phyloP scores from a whole-genome alignment of 2,329 filamentous ascomycete genomes.

The Harringtonia lauricola region DNA sequence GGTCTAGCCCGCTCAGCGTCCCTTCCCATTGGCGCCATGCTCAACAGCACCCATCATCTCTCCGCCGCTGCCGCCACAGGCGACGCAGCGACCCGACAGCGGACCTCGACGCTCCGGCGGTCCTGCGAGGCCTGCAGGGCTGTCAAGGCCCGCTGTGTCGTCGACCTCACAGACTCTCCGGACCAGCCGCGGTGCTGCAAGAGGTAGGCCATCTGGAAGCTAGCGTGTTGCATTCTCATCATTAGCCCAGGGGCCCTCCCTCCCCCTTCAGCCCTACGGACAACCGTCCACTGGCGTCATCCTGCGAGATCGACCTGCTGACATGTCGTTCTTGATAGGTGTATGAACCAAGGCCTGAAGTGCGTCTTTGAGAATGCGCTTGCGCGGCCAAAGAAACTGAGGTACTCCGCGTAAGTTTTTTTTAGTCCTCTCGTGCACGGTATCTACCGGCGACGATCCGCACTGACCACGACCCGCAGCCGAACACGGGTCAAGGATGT shows the following conservation, averaged over 20 bases:
- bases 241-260: too few relatives aligned
- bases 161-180: slow-evolving; percentile 1
- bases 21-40: background rate
- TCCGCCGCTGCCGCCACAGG: background rate
- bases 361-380: slow-evolving; percentile 15
- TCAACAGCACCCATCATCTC: background rate
- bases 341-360: slow-evolving; percentile 7
- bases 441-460: too few relatives aligned
- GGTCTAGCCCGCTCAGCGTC: background rate
- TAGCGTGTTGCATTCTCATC: background rate
- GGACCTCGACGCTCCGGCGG: slow-evolving; percentile 12
- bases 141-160: slow-evolving; percentile 14
- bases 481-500: slow-evolving; percentile 14
- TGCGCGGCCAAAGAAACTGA: slow-evolving; percentile 14
- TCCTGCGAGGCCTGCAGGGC: slow-evolving; percentile 14
- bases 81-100: slow-evolving; percentile 3
- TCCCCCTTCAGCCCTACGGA: background rate
- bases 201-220: slow-evolving; percentile 4
- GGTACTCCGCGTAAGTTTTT: slow-evolving; percentile 11
- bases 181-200: slow-evolving; percentile 9
- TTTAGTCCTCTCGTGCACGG: too few relatives aligned
- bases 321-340: slow-evolving; percentile 6
- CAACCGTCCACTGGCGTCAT: background rate
- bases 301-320: background rate
- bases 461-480: too few relatives aligned